Base-by-base conservation (phyloP, 495 filamentous ascomycete species). In the Lepidopterella palustris region DNA sequence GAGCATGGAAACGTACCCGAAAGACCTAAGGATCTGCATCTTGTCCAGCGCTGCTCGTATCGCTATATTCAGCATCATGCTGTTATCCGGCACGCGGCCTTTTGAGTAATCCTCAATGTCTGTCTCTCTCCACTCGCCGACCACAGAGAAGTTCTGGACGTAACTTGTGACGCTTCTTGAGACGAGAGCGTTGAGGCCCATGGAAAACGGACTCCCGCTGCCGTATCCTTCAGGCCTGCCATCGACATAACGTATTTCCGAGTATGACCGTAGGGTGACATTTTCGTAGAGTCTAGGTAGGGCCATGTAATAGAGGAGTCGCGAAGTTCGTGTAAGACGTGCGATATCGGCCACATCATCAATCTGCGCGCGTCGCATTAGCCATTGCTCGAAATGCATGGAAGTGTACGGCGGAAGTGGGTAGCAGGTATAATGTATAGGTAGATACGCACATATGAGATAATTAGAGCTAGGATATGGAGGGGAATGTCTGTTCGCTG, bases 261-360 rank as follows among this genome's bases (percentile, higher is more conserved):
- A 72, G 70, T 86, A 85, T 32, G 82, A 84, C 47, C 75, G 80
- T 20, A 86, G 73, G 21, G 76, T 77, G 28, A 85, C 72, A 60
- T 73, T 72, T 65, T 72, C 73, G 67, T 86, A 86, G 25, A 86
- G 78, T 63, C 79, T 80, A 5, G 83, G 83, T 2, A 85, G 73
- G 45, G 78, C 73, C 81, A 86, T 84, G 64, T 86, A 86, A 61
- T 85, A 82, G 65, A 85, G 76, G 29, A 86, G 74, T 1, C 83
- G 79, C 65, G 80, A 85, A 59, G 82, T 83, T 56, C 81, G 78
- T 63, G 79, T 82, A 24, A 83, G 61, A 35, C 81, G 74, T 24
- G 82, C 80, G 15, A 85, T 76, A 59, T 85, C 82, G 51, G 69
- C 79, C 23, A 75, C 71, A 68, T 82, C 77, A 31, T 84, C 80